phyloP scores from a whole-genome alignment of 768 basidiomycete species.

The Amanita thiersii region DNA sequence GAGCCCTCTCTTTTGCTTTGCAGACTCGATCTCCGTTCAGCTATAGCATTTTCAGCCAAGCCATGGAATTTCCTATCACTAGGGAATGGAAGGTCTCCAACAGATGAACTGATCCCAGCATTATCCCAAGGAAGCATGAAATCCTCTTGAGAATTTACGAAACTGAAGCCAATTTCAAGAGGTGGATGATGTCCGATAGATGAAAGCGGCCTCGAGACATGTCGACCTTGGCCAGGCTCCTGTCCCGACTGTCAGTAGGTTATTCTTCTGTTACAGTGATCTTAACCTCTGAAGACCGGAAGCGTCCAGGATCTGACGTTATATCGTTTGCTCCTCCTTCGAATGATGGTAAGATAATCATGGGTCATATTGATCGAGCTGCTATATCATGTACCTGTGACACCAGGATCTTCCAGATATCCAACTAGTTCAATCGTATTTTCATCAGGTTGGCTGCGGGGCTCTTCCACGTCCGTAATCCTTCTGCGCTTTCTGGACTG shows the following conservation, averaged over 20 bases:
- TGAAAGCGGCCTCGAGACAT: constrained; percentile 50
- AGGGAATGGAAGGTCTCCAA: constrained; percentile 26
- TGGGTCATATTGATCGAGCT: too few species aligned
- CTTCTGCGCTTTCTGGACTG: constrained; percentile 43
- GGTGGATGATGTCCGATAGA: constrained; percentile 39
- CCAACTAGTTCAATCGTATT: background rate
- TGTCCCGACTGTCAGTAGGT: constrained; percentile 17
- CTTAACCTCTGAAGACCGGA: constrained; percentile 53
- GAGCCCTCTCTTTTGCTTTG: constrained; percentile 52
- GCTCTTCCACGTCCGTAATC: constrained; percentile 12
- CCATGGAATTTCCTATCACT: constrained; percentile 34
- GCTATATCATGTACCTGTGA: too few species aligned
- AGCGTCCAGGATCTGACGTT: constrained; percentile 11
- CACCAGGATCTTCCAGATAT: too few species aligned
- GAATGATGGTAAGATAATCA: too few species aligned
- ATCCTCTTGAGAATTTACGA: constrained; percentile 53
- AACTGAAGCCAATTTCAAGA: constrained; percentile 29
- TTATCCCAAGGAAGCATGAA: constrained; percentile 82
- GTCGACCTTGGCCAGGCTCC: constrained; percentile 85
- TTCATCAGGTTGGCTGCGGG: background rate
- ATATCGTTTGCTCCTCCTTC: constrained; percentile 5
- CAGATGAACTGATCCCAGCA: constrained; percentile 59
- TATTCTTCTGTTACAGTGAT: background rate
- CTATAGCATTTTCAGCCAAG: constrained; percentile 44
- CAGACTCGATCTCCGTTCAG: constrained; percentile 45